A percentile compares a stretch with the other conserved stretches of the same genome.
These are phyloP conservation scores for Candida pseudoglaebosa DNA, from an alignment of 805 yeast species.

Conservation along the genomic window DNA sequence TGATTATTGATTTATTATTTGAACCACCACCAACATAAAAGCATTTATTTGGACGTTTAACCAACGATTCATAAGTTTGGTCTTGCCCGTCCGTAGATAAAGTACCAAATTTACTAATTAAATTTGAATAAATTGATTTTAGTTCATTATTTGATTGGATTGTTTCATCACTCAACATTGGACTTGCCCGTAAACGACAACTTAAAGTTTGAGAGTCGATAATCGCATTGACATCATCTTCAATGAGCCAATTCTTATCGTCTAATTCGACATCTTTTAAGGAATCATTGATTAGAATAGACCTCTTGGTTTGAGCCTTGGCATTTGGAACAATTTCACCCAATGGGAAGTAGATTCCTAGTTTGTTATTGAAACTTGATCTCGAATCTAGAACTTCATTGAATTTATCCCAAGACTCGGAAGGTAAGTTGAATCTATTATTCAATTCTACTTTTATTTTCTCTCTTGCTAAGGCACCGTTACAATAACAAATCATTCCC, in stretches of 20 bases:
- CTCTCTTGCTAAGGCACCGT: conserved; percentile 86
- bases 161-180: conserved; percentile 49
- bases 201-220: conserved; percentile 85
- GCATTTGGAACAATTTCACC: conserved; percentile 92
- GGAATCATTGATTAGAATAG: conserved; percentile 29
- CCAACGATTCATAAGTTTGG: conserved; percentile 41
- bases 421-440: conserved; percentile 28
- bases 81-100: conserved; percentile 47
- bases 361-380: conserved; percentile 34
- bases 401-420: conserved; percentile 57
- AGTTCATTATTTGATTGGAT: conserved; percentile 5
- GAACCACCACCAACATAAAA: conserved; percentile 90
- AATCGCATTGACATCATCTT: conserved; percentile 68
- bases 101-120: conserved; percentile 34
- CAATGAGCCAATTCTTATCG: conserved; percentile 39
- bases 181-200: conserved; percentile 75
- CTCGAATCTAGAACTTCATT: conserved; percentile 47
- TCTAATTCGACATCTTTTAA: conserved; percentile 20
- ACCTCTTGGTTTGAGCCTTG: conserved; percentile 57
- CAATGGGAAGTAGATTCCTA: conserved; percentile 82
- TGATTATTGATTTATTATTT: conserved; percentile 62
- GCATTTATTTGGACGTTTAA: conserved; percentile 60
- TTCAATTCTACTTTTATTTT: conserved; percentile 63
- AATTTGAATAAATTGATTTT: conserved; percentile 20
- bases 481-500: conserved; percentile 95